These are phyloP conservation scores for Plasmodium adleri DNA, from an alignment of 169 alveolate species.

Conservation along the genomic window DNA sequence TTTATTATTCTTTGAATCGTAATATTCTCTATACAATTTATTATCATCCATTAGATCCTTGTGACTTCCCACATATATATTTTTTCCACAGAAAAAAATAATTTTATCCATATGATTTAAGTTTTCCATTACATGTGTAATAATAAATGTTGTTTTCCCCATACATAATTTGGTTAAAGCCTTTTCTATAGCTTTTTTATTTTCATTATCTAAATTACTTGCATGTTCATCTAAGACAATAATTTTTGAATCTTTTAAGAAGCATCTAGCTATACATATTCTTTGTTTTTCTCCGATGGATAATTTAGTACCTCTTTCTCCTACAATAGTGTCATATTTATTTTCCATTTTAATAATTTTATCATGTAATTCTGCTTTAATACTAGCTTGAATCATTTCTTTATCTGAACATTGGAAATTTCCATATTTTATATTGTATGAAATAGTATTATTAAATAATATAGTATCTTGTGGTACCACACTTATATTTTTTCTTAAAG, in stretches of 20 bases:
- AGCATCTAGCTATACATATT: slow-evolving; percentile 97
- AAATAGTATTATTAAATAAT: slow-evolving; percentile 92
- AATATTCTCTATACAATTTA: slow-evolving; percentile 22
- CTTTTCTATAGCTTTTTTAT: slow-evolving; percentile 82
- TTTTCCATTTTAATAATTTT: slow-evolving; percentile 73
- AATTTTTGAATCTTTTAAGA: slow-evolving; percentile 95
- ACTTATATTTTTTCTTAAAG: slow-evolving; percentile 87
- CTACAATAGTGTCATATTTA: slow-evolving; percentile 93
- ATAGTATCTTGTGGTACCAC: slow-evolving; percentile 95
- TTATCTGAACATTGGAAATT: slow-evolving; percentile 87
- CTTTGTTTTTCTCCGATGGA: slow-evolving; percentile 99
- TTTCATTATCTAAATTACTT: slow-evolving; percentile 94
- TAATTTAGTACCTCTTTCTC: slow-evolving; percentile 97
- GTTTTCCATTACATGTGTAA: slow-evolving; percentile 75
- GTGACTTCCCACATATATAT: slow-evolving; percentile 68
- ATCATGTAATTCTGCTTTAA: slow-evolving; percentile 73
- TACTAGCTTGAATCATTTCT: slow-evolving; percentile 78
- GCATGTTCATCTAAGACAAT: slow-evolving; percentile 99
- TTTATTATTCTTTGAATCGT: slow-evolving; percentile 27
- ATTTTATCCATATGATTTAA: slow-evolving; percentile 53
- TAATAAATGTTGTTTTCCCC: slow-evolving; percentile 76
- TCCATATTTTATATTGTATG: slow-evolving; percentile 91
- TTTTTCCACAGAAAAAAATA: slow-evolving; percentile 45
- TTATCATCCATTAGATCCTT: slow-evolving; percentile 22
- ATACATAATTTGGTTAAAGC: slow-evolving; percentile 65